Evolutionary conservation across 768 basidiomycete species (phyloP).

Genomic region (Termitomyces sp.): DNA sequence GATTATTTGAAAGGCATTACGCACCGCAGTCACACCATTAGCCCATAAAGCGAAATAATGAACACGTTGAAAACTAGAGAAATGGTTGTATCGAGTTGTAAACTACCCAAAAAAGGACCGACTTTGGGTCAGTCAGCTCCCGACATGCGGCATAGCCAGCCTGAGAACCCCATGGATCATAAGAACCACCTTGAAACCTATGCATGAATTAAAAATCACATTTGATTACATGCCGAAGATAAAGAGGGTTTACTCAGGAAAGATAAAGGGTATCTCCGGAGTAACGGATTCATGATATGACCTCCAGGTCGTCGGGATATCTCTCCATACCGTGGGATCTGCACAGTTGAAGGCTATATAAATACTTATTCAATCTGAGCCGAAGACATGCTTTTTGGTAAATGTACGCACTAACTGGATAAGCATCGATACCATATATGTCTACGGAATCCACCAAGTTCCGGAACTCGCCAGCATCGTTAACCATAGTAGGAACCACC

Average conservation of each 20-base stretch:
- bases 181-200: conserved; percentile 13
- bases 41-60: conserved; percentile 14
- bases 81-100: neutral
- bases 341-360: conserved; percentile 12
- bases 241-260: conserved; percentile 8
- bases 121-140: conserved; percentile 13
- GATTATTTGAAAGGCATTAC: neutral
- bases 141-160: conserved; percentile 10
- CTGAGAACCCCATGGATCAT: conserved; percentile 11
- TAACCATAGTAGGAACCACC: conserved; percentile 14
- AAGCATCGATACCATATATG: conserved; percentile 15
- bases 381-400: neutral
- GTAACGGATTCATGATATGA: conserved; percentile 13
- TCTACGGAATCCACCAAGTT: conserved; percentile 13
- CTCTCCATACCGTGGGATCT: conserved; percentile 11
- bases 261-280: conserved; percentile 14
- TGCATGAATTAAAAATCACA: neutral
- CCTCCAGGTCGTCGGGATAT: conserved; percentile 13
- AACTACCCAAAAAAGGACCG: neutral
- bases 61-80: conserved; percentile 12
- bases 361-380: neutral
- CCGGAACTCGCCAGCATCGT: conserved; percentile 10
- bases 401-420: conserved; percentile 9
- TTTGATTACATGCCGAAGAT: neutral
- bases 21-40: conserved; percentile 14